Evolutionary conservation across 2,329 filamentous ascomycete genomes (phyloP).

Genomic region (Stromatinia cepivora): DNA sequence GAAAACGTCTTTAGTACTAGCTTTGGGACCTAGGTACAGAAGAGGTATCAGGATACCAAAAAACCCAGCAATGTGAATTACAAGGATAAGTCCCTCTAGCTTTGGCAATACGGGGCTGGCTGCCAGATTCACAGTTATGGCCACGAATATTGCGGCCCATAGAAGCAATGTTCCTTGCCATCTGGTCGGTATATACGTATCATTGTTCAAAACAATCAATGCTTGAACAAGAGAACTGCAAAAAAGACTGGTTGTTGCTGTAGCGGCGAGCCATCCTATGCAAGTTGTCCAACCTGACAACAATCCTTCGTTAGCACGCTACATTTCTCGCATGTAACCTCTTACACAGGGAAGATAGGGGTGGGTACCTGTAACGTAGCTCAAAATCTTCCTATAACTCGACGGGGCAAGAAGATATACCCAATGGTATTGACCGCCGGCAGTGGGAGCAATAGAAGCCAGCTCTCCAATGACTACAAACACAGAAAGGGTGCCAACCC

Average conservation of each 20-base stretch:
- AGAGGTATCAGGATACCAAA: slow-evolving; percentile 44
- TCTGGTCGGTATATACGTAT: slow-evolving; percentile 40
- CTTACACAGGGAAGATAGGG: no score
- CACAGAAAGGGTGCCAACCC: slow-evolving; percentile 33
- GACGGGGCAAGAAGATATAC: neutral
- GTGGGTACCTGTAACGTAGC: slow-evolving; percentile 41
- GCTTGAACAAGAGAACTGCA: slow-evolving; percentile 51
- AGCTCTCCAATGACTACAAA: slow-evolving; percentile 23
- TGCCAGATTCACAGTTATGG: slow-evolving; percentile 49
- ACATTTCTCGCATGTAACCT: neutral
- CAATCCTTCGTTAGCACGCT: neutral
- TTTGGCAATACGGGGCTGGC: slow-evolving; percentile 49
- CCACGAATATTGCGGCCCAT: slow-evolving; percentile 45
- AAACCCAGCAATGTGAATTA: slow-evolving; percentile 48
- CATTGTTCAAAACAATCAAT: slow-evolving; percentile 43
- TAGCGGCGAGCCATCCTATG: slow-evolving; percentile 47
- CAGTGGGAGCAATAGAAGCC: slow-evolving; percentile 28
- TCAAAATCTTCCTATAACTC: neutral
- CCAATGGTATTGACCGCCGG: slow-evolving; percentile 41
- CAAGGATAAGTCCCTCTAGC: slow-evolving; percentile 52
- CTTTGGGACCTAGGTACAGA: slow-evolving; percentile 40
- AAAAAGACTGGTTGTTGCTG: slow-evolving; percentile 44
- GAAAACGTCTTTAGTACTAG: slow-evolving; percentile 43
- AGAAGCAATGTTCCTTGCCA: slow-evolving; percentile 48
- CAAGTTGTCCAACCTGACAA: slow-evolving; percentile 47